Conservation (phyloP, 345 rosid genomes). For the Citrus cavaleriei region DNA sequence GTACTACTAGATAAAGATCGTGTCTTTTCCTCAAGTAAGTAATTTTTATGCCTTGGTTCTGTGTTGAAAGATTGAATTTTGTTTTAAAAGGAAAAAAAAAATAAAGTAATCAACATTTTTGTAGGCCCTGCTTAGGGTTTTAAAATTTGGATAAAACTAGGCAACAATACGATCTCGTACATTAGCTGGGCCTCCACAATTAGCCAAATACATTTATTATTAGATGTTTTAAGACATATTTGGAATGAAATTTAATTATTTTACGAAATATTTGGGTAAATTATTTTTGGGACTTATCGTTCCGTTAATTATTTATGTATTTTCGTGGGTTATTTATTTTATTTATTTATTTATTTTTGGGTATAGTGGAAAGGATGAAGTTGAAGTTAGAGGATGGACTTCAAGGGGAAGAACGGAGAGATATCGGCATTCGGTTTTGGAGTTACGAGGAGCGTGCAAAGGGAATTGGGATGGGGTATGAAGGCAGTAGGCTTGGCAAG, state of each 20-base stretch:
- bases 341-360: neutral
- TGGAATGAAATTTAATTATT: too few relatives aligned
- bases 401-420: constrained; percentile 47
- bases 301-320: too few relatives aligned
- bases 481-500: constrained; percentile 86
- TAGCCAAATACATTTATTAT: neutral
- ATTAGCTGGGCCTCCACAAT: neutral
- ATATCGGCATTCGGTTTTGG: constrained; percentile 40
- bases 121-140: neutral
- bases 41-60: neutral
- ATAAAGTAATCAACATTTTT: too few relatives aligned
- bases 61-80: neutral
- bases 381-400: constrained; percentile 52
- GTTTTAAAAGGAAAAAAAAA: too few relatives aligned
- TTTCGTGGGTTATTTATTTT: neutral
- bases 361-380: constrained; percentile 33
- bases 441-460: constrained; percentile 72
- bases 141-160: neutral
- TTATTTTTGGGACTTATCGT: too few relatives aligned
- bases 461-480: constrained; percentile 91
- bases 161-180: neutral
- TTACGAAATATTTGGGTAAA: too few relatives aligned
- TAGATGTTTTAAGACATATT: neutral
- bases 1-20: neutral
- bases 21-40: neutral